Percentiles rank a stretch among this genome's conserved stretches.
These are phyloP conservation scores for Aspergillus ellipticus DNA, from an alignment of 495 filamentous ascomycete species.

Conservation along the genomic window DNA sequence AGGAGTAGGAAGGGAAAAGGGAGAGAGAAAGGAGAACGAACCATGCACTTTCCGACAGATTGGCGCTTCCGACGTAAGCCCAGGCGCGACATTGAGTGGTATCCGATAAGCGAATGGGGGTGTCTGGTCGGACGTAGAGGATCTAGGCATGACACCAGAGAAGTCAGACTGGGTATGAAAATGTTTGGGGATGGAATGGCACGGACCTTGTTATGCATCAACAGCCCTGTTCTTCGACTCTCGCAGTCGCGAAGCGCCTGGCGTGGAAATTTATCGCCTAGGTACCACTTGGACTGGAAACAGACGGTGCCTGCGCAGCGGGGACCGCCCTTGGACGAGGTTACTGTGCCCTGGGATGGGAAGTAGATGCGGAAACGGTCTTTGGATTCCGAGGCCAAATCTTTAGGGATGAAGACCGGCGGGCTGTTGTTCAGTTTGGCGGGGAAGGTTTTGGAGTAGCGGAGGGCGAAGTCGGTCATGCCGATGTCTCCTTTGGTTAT, in stretches of 20 bases:
- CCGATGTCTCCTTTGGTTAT: conserved; percentile 55
- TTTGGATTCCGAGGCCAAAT: conserved; percentile 39
- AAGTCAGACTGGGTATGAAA: neutral
- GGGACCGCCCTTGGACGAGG: conserved; percentile 54
- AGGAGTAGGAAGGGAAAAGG: neutral
- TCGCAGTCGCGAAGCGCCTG: conserved; percentile 69
- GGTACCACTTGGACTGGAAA: conserved; percentile 65
- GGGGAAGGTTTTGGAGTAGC: conserved; percentile 30
- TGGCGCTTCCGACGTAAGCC: conserved; percentile 90
- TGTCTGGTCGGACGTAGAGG: conserved; percentile 58
- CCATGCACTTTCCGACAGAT: conserved; percentile 91
- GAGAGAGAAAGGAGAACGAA: conserved; percentile 34
- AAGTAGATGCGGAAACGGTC: conserved; percentile 72
- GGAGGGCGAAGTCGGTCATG: conserved; percentile 49
- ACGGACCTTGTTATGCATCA: conserved; percentile 88
- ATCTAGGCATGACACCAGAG: conserved; percentile 41
- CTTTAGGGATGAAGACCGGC: conserved; percentile 19
- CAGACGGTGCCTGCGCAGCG: conserved; percentile 76
- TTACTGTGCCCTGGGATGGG: conserved; percentile 72
- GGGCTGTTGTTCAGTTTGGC: conserved; percentile 11
- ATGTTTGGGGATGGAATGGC: neutral
- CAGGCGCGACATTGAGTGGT: conserved; percentile 47
- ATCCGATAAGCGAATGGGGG: conserved; percentile 25
- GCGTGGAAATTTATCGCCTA: conserved; percentile 61
- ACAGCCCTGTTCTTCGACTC: conserved; percentile 59